Percentiles rank a stretch among this genome's conserved stretches.
phyloP scores from a whole-genome alignment of 2,329 filamentous ascomycete genomes.

The Thelonectria olida region DNA sequence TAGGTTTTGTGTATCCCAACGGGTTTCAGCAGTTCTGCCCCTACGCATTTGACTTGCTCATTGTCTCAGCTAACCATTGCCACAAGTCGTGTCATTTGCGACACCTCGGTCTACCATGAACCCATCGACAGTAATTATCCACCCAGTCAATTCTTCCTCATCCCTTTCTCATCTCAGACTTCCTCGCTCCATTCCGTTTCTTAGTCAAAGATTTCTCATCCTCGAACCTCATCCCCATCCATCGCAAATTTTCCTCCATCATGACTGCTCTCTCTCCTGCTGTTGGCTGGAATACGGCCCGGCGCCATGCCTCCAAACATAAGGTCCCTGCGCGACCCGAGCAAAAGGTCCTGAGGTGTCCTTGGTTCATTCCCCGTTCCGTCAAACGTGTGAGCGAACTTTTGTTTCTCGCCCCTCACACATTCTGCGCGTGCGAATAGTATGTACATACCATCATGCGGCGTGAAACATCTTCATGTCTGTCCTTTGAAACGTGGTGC shows the following conservation, averaged over 20 bases:
- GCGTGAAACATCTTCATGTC: constrained; percentile 1
- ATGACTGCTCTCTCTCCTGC: too few species aligned
- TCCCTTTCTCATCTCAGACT: not conserved
- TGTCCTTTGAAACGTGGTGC: not conserved
- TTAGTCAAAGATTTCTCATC: not conserved
- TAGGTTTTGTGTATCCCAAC: too few species aligned
- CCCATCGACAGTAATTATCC: too few species aligned
- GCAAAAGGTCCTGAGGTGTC: constrained; percentile 28
- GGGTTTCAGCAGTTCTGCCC: too few species aligned
- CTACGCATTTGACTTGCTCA: too few species aligned
- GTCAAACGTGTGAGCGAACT: constrained; percentile 17
- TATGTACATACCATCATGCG: constrained; percentile 2
- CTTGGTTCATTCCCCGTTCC: constrained; percentile 15
- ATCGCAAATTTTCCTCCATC: too few species aligned
- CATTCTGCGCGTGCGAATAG: too few species aligned
- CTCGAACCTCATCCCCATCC: not conserved
- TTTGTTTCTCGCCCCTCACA: constrained; percentile 17
- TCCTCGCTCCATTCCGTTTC: not conserved
- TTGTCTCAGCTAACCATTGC: too few species aligned
- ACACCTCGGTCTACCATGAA: too few species aligned
- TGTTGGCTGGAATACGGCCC: constrained; percentile 7
- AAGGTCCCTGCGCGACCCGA: constrained; percentile 20
- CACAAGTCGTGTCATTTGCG: too few species aligned
- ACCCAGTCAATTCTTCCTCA: too few species aligned
- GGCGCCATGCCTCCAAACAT: not conserved